Evolutionary conservation across 768 basidiomycete genomes (phyloP).

Genomic region (Tephrocybe sp.): DNA sequence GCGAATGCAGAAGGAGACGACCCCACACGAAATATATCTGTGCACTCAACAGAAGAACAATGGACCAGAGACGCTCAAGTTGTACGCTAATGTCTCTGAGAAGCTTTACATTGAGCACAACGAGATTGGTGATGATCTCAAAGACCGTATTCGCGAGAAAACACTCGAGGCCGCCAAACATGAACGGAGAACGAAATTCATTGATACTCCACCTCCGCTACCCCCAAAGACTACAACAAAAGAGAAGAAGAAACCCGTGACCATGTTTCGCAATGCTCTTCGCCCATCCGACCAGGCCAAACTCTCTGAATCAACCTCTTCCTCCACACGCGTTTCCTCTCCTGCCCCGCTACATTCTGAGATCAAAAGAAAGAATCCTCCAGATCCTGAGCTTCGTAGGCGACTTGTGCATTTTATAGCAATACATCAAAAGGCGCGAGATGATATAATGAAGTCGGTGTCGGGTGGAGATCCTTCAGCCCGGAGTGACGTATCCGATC

Average conservation of each 20-base stretch:
- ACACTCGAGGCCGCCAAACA: conserved; percentile 41
- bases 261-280: conserved; percentile 38
- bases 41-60: conserved; percentile 30
- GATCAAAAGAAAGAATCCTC: conserved; percentile 15
- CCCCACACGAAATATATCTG: conserved; percentile 71
- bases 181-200: conserved; percentile 43
- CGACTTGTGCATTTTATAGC: conserved; percentile 56
- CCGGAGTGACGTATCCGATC: conserved; percentile 40
- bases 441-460: conserved; percentile 45
- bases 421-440: conserved; percentile 44
- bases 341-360: conserved; percentile 20
- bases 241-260: conserved; percentile 35
- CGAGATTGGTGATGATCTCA: conserved; percentile 47
- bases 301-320: conserved; percentile 25
- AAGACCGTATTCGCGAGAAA: conserved; percentile 44
- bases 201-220: conserved; percentile 45
- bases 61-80: conserved; percentile 54
- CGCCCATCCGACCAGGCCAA: conserved; percentile 26
- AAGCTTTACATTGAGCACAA: conserved; percentile 62
- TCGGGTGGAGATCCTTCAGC: conserved; percentile 34
- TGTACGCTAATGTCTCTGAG: conserved; percentile 71
- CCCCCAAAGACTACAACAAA: conserved; percentile 25
- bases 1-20: conserved; percentile 47
- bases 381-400: conserved; percentile 25
- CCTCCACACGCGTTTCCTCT: conserved; percentile 25